Base-by-base conservation (phyloP, 2,329 filamentous ascomycete genomes). In the Nectriaceae sp. region DNA sequence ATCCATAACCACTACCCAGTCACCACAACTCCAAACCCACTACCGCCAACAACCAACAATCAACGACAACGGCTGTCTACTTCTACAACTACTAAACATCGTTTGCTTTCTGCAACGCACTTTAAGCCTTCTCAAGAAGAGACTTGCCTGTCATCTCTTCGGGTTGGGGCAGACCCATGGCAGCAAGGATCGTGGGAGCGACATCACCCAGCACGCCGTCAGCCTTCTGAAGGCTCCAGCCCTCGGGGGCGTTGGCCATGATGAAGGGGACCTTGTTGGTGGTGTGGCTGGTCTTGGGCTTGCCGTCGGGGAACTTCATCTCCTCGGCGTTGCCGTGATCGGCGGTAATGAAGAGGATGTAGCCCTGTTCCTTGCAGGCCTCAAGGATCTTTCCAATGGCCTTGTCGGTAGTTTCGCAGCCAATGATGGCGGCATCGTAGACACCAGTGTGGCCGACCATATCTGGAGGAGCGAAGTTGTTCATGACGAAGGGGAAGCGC, bases 401-500 rank as follows among this genome's bases (percentile, higher is more conserved):
- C 77, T 88, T 89, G 72, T 99, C 94, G 11, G 94, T 99, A 59
- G 93, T 86, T 59, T 85, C 79, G 61, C 88, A 87, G 62, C 86
- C 94, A 65, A 94, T 68, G 54, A 99, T 86, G 48, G 94, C 94
- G 22, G 94, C 93, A 63, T 97, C 87, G 75, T 97, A 97, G 52
- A 96, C 91, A 67, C 94, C 94, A 11, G 94, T 99, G 78, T 99
- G 94, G 61, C 94, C 94, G 57, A 99, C 94, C 94, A 99, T 99
- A 76, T 99, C 94, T 16, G 94, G 94, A 36, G 94, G 94, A 36
- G 94, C 94, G 74, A 99, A 97, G 84, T 99, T 99, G 85, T 97
- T 97, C 94, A 99, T 99, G 72, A 99, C 80, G 68, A 99, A 97
- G 67, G 94, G 91, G 75, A 92, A 97, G 67, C 89, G 85, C 66